Percentiles rank a stretch among this genome's conserved stretches.
Evolutionary conservation across 257 asterid genomes (phyloP).

Genomic region (Solanum medicagineum): DNA sequence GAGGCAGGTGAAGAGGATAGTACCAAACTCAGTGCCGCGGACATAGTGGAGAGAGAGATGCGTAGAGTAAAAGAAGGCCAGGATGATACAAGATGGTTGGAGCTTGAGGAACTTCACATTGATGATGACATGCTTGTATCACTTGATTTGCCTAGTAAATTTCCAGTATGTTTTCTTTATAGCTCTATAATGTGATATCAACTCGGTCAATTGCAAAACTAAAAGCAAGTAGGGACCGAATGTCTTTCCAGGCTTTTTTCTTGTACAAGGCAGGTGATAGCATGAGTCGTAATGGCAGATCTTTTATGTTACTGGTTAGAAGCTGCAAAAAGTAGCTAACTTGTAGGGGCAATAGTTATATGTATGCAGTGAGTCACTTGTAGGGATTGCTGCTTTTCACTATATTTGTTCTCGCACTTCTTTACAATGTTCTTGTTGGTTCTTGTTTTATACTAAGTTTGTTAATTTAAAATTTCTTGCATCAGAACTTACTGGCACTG

Average conservation of each 20-base stretch:
- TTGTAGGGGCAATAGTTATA: background rate
- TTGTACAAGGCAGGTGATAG: background rate
- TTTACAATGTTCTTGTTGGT: background rate
- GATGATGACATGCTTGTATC: conserved; percentile 55
- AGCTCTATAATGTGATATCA: background rate
- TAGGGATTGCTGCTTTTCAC: background rate
- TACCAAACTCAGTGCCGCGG: conserved; percentile 28
- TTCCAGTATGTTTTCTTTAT: conserved; percentile 37
- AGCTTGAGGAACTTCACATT: conserved; percentile 76
- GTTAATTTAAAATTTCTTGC: background rate
- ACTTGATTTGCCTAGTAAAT: conserved; percentile 75
- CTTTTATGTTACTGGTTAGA: background rate
- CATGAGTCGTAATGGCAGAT: background rate
- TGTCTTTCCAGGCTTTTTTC: background rate
- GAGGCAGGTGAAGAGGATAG: conserved; percentile 12
- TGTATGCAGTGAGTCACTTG: background rate
- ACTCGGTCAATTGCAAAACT: background rate
- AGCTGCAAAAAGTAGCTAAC: background rate
- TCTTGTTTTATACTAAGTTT: background rate
- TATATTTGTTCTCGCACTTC: conserved; percentile 2
- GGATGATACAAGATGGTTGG: conserved; percentile 73
- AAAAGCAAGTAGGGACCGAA: background rate
- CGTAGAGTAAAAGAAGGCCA: conserved; percentile 39
- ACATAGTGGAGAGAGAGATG: conserved; percentile 54
- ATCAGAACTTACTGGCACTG: conserved; percentile 65